Evolutionary conservation across 257 asterid genomes (phyloP).

Genomic region (Ilex aquifolium): DNA sequence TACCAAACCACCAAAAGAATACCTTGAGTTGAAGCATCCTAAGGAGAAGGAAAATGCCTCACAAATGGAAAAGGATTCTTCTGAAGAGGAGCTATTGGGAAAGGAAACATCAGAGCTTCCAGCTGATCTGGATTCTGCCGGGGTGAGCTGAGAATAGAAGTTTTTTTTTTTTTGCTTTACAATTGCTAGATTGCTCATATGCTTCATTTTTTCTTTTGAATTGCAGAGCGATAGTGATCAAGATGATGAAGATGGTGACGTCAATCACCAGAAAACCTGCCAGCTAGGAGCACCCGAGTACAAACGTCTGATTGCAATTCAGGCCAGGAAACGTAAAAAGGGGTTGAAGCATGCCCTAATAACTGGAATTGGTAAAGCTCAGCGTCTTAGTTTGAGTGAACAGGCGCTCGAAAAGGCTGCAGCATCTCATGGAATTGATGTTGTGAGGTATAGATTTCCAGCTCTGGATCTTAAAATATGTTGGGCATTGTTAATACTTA

Average conservation of each 20-base stretch:
- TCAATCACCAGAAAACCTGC: conserved; percentile 25
- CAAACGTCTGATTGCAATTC: conserved; percentile 68
- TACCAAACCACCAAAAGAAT: conserved; percentile 90
- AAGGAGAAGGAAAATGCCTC: conserved; percentile 38
- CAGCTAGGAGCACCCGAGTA: conserved; percentile 39
- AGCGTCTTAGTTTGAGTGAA: conserved; percentile 76
- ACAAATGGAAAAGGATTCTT: conserved; percentile 38
- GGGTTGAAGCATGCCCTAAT: conserved; percentile 54
- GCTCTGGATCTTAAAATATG: neutral
- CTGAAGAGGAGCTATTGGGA: conserved; percentile 39
- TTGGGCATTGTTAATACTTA: neutral
- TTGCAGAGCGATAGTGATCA: conserved; percentile 27
- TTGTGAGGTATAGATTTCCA: conserved; percentile 17
- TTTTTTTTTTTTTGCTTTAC: conserved; percentile 1
- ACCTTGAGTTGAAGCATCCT: conserved; percentile 43
- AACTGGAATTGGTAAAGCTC: conserved; percentile 43
- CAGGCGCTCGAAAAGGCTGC: conserved; percentile 70
- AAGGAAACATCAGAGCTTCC: conserved; percentile 15
- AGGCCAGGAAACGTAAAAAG: conserved; percentile 71
- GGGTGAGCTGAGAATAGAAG: conserved; percentile 24
- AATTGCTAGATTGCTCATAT: neutral
- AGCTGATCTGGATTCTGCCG: conserved; percentile 26
- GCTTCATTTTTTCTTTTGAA: neutral
- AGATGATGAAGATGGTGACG: conserved; percentile 50
- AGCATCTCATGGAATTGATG: conserved; percentile 21